phyloP scores from a whole-genome alignment of 257 asterid genomes.

The Solanum rostratum region DNA sequence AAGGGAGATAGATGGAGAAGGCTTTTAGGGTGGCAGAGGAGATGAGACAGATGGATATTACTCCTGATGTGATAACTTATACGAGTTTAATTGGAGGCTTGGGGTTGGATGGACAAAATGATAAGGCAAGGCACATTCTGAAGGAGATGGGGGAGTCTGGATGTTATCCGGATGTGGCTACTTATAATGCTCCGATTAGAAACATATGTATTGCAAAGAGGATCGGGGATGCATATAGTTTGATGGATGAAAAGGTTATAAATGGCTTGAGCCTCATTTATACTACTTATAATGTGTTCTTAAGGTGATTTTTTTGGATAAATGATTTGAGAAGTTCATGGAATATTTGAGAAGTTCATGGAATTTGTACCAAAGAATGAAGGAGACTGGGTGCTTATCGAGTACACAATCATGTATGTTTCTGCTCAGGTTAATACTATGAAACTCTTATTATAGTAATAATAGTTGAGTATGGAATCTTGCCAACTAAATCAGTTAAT shows the following conservation, averaged over 20 bases:
- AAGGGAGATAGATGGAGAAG: constrained; percentile 64
- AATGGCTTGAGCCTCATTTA: constrained; percentile 71
- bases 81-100: constrained; percentile 83
- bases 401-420: constrained; percentile 84
- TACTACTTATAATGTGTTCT: constrained; percentile 72
- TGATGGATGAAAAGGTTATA: constrained; percentile 67
- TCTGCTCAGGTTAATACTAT: constrained; percentile 60
- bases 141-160: constrained; percentile 89
- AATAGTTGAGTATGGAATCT: too few relatives aligned
- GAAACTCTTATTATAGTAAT: too few relatives aligned
- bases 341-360: too few relatives aligned
- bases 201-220: constrained; percentile 88
- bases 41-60: constrained; percentile 63
- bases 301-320: constrained; percentile 62
- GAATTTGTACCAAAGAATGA: constrained; percentile 70
- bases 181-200: constrained; percentile 75
- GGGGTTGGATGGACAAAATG: constrained; percentile 82
- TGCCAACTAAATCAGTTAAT: too few relatives aligned
- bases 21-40: constrained; percentile 39
- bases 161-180: constrained; percentile 78
- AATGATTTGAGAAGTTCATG: constrained; percentile 55
- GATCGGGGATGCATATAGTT: constrained; percentile 39
- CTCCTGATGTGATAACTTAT: constrained; percentile 71
- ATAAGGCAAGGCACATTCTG: constrained; percentile 74
- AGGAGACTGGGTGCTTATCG: constrained; percentile 53